Percentiles rank a stretch among this genome's conserved stretches.
Conservation (phyloP, 1,284 basidiomycete genomes). For the Ganoderma lucidum region DNA sequence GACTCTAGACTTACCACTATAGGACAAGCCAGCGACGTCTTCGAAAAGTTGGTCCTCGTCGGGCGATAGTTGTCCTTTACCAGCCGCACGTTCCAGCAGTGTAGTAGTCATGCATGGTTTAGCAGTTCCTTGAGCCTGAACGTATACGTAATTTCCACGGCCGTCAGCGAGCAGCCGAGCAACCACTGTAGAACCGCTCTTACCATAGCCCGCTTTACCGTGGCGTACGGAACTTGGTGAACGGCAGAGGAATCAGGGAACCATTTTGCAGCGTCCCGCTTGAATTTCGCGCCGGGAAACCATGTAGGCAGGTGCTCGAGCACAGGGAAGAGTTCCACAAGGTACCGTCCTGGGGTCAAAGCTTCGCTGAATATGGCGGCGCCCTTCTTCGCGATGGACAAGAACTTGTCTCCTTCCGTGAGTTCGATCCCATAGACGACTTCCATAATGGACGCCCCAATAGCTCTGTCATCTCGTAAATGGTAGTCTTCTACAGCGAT, state of each 20-base stretch:
- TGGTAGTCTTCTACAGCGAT: not conserved
- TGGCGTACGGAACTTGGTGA: not conserved
- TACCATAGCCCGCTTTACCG: not conserved
- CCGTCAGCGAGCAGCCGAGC: not conserved
- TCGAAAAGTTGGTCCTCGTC: not conserved
- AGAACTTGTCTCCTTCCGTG: not conserved
- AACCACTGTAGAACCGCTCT: not conserved
- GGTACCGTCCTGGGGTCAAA: not conserved
- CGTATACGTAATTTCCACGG: not conserved
- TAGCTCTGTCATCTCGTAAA: not conserved
- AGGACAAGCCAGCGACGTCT: not conserved
- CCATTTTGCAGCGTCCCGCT: not conserved
- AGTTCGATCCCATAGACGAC: constrained; percentile 1
- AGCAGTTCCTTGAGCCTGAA: not conserved
- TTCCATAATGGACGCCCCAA: not conserved
- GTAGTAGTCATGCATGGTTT: not conserved
- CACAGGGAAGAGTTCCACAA: not conserved
- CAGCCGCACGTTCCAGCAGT: not conserved
- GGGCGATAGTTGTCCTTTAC: not conserved
- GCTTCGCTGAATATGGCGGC: not conserved
- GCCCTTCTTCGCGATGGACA: not conserved
- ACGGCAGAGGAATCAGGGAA: not conserved
- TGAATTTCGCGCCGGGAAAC: not conserved
- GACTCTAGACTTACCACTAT: not conserved
- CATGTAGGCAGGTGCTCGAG: not conserved